A percentile compares a stretch with the other conserved stretches of the same genome.
Evolutionary conservation across 2,329 filamentous ascomycete genomes (phyloP).

Genomic region (Alternaria hordeiaustralica): DNA sequence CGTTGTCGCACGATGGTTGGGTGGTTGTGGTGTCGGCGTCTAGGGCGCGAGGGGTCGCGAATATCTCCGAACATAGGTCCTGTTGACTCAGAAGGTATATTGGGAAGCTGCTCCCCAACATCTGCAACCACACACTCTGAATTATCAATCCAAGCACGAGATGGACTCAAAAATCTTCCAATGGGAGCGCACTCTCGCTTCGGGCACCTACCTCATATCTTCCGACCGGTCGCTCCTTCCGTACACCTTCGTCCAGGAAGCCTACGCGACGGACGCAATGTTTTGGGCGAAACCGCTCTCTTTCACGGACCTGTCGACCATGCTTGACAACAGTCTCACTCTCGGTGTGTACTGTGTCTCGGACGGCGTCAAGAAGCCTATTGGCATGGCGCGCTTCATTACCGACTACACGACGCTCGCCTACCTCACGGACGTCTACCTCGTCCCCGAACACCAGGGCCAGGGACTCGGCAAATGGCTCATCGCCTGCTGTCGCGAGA

Average conservation of each 20-base stretch:
- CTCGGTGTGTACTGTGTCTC: conserved; percentile 37
- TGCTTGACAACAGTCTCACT: conserved; percentile 43
- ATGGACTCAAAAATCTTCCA: conserved; percentile 29
- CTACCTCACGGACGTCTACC: conserved; percentile 74
- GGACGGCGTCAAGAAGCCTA: conserved; percentile 41
- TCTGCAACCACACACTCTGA: neutral
- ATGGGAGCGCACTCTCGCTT: conserved; percentile 32
- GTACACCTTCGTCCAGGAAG: conserved; percentile 37
- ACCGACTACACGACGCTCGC: conserved; percentile 74
- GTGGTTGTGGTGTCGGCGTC: neutral
- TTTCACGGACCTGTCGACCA: conserved; percentile 19
- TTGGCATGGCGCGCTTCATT: conserved; percentile 68
- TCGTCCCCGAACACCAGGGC: conserved; percentile 65
- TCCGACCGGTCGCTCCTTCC: conserved; percentile 35
- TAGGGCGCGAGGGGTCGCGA: conserved; percentile 2
- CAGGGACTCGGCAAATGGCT: conserved; percentile 71
- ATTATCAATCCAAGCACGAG: neutral
- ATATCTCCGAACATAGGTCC: neutral
- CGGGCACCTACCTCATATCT: conserved; percentile 36
- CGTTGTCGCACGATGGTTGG: neutral
- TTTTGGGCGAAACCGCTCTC: conserved; percentile 42
- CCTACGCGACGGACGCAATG: conserved; percentile 35
- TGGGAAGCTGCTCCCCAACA: neutral
- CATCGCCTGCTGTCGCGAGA: conserved; percentile 65
- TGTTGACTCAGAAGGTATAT: conserved; percentile 3